Base-by-base conservation (phyloP, 1,284 basidiomycete genomes). In the Somion occarium region DNA sequence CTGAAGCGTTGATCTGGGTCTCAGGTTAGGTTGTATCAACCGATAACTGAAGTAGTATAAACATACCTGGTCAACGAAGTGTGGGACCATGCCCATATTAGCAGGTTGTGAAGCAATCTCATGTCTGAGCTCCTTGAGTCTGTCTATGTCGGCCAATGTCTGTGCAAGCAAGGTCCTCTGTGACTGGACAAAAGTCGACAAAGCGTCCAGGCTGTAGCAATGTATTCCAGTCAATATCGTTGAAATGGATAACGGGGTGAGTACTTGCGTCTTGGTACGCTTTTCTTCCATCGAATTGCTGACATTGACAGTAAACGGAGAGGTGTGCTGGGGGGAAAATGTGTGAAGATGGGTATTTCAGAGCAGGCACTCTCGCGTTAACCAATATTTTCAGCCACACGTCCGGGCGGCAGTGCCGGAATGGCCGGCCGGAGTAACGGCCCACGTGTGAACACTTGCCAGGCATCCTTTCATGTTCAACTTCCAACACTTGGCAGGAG, bases 121-220 rank as follows among this genome's bases (percentile, higher is more conserved):
- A 24, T 55, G 61, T 51, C 69, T 74, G 19, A 83, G 65, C 25
- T 64, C 61, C 46, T 71, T 72, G 20, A 88, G 69, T 20, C 73
- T 67, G 45, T 74, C 75, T 62, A 88, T 78, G 68, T 88, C 84
- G 57, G 73, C 65, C 56, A 78, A 74, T 27, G 83, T 83, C 25
- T 75, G 74, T 44, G 73, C 71, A 39, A 88, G 75, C 46, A 85
- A 58, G 24, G 69, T 61, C 63, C 68, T 76, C 64, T 88, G 86
- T 38, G 74, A 70, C 53, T 78, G 70, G 56, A 88, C 76, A 67
- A 82, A 88, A 46, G 69, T 69, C 60, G 81, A 75, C 56, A 88
- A 80, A 71, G 82, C 82, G 69, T 83, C 73, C 59, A 85, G 69
- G 62, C 85, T 87, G 56, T 38, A 53, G 5, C 46, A 51, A 4